Evolutionary conservation across 441 rosid species (phyloP), one percentile per base, ranked within the genome.

Genomic region (Mallotus japonicus): DNA sequence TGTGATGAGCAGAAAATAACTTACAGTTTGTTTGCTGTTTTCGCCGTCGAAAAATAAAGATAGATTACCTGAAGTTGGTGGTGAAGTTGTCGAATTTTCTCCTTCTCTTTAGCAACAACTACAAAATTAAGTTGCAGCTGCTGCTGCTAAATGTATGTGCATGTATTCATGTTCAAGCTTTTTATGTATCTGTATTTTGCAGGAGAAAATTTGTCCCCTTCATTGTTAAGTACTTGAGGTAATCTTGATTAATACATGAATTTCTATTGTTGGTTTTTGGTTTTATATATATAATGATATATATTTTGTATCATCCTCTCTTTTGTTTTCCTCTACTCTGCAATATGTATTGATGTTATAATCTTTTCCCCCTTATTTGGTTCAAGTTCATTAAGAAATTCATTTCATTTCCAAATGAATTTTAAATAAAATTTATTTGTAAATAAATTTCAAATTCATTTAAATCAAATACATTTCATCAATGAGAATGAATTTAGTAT

Each of bases 31-130:
- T n/a, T 58, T 57, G 42, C 64, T 7, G 47, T 7, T 62, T 54
- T 54, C 20, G 57, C 22, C 9, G 9, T 54, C 22, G 20, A 54
- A 54, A 54, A 54, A 54, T 54, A 54, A 54, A 54, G 57, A 54
- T 54, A 4, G 53, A 54, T 84, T 77, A 62, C 79, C 77, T 75
- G 20, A 56, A 65, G 78, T 78, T 72, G 80, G 87, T 72, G 81
- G 85, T 92, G 97, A 90, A 90, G 97, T 83, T 77, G 91, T 83
- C 85, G 87, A 90, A 92, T 94, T 92, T 94, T 89, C 92, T 86
- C 76, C 85, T 72, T 76, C 80, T 17, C 12, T 10, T 17, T 19
- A 62, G 20, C 1, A 0, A 69, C 46, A 42, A 34, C 17, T 37
- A 37, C 40, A 37, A n/a, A n/a, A 7, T 44, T 42, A 42, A 42